Percentiles rank a stretch among this genome's conserved stretches.
These are phyloP conservation scores for Aspergillus sp. DNA, from an alignment of 2,329 filamentous ascomycete species.

Conservation along the genomic window DNA sequence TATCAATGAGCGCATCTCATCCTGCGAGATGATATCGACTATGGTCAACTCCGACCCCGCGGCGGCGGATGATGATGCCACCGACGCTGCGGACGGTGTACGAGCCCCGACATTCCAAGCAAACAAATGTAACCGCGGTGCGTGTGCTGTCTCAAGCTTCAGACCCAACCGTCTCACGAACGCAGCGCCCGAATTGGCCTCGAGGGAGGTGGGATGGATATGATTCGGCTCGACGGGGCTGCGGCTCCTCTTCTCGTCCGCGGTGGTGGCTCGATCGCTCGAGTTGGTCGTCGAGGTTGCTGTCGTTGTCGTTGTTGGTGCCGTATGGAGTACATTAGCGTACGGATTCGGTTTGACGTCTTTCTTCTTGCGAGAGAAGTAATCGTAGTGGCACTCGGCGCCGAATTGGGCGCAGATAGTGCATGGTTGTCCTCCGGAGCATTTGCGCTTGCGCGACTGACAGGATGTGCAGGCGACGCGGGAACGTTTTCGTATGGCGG, in stretches of 20 bases:
- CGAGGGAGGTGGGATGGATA: slow-evolving; percentile 36
- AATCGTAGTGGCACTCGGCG: slow-evolving; percentile 46
- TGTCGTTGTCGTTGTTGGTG: neutral
- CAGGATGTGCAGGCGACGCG: slow-evolving; percentile 47
- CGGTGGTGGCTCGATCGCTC: neutral
- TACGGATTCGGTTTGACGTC: slow-evolving; percentile 16
- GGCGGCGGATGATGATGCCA: slow-evolving; percentile 4
- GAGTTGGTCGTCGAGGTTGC: neutral
- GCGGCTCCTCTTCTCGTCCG: neutral
- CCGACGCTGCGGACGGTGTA: slow-evolving; percentile 2
- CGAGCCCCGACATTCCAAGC: slow-evolving; percentile 47
- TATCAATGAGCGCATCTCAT: slow-evolving; percentile 43
- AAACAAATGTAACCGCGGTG: slow-evolving; percentile 49
- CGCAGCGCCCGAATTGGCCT: slow-evolving; percentile 53
- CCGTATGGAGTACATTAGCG: slow-evolving; percentile 5
- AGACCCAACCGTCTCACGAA: slow-evolving; percentile 50
- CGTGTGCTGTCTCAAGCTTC: slow-evolving; percentile 47
- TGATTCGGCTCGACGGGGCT: slow-evolving; percentile 13
- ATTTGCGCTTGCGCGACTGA: slow-evolving; percentile 51
- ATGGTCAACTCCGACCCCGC: slow-evolving; percentile 26
- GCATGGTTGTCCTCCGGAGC: slow-evolving; percentile 49
- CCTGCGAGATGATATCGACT: slow-evolving; percentile 41
- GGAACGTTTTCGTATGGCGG: slow-evolving; percentile 32
- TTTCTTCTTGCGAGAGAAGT: slow-evolving; percentile 26
- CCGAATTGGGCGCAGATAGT: slow-evolving; percentile 49